Evolutionary conservation across 2,329 filamentous ascomycete genomes (phyloP), one percentile per base, ranked within the genome.

Genomic region (Penicillium italicum): DNA sequence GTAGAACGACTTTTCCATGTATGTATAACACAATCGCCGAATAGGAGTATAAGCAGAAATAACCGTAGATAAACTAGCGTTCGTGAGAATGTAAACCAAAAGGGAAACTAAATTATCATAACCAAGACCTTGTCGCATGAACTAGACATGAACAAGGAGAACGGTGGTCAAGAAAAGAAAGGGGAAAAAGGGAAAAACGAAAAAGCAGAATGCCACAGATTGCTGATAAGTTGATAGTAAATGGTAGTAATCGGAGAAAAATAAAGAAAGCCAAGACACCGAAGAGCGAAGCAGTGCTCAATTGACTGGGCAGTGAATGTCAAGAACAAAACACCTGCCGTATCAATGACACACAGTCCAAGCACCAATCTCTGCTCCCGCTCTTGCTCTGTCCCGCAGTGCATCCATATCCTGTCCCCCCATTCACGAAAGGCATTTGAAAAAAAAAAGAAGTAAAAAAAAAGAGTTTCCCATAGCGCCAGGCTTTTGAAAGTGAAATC

Each of bases 391-490:
- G 63, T 61, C 62, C 62, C n/a, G 62, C 63, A 62, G 58, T 61
- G 56, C 59, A 58, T 51, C 46, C 47, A 51, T 44, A 34, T 24
- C 36, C 46, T 6, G 11, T 41, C 9, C 47, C 37, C 33, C 12
- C 11, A n/a, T 40, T 33, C 18, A 42, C n/a, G 10, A 31, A 50
- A 42, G 26, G n/a, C 46, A 30, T 24, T 40, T 31, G n/a, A n/a
- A 41, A 18, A 26, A 18, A 14, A 11, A 14, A 38, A n/a, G 16
- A 40, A 36, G 10, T 4, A 31, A n/a, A 36, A 12, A 14, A 16
- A 53, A 43, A 50, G 45, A 52, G 42, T 66, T 65, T 64, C 63
- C 66, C 62, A 68, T 66, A 68, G 68, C 70, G 67, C 69, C 71
- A 65, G 64, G 69, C 67, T 70, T 70, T 71, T 69, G 57, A 66